Base-by-base conservation (phyloP, 1,284 basidiomycete species). In the Rhodotorula sp. region DNA sequence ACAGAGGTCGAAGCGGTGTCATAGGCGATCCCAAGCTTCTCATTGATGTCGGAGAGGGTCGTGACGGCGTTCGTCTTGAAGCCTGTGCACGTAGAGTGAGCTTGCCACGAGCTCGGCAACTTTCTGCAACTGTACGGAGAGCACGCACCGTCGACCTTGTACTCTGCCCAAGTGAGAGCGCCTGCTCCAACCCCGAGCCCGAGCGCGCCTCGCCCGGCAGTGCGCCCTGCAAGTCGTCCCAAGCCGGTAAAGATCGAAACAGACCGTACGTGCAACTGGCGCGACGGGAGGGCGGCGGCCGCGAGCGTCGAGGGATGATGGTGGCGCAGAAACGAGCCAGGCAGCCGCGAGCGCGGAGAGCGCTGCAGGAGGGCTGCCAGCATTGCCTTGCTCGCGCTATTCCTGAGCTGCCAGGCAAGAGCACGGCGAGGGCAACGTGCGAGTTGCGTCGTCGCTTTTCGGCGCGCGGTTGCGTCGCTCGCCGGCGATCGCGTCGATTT, bases 111-210 rank as follows among this genome's bases (percentile, higher is more conserved):
- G 34, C 19, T 12, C 34, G n/a, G 17, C 16, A 16, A 56, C 27
- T 21, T 9, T 27, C 17, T 13, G 13, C n/a, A 64, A 53, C 17
- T 34, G 27, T 3, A 3, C 23, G 9, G 21, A 58, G 34, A 1
- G 19, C 10, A 82, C 87, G 76, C 72, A 92, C 93, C 91, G 84
- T 97, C 93, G 78, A 94, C 89, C 83, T 92, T 93, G 84, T 93
- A 95, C 80, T 93, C 93, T 23, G 92, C 93, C 81, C 95, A 96
- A 10, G 91, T 91, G 68, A 94, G 84, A 0, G 91, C 90, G n/a
- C 93, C 93, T 1, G 90, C 93, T 17, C 93, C 92, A 34, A 93
- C 87, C 0, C 75, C 75, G 4, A 75, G 65, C 5, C 71, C 74
- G 21, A 77, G 50, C 2, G 54, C 75, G 12, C 74, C 71, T 19